These are phyloP conservation scores for Allium cepa DNA, from an alignment of 106 monocot species.

Conservation along the genomic window DNA sequence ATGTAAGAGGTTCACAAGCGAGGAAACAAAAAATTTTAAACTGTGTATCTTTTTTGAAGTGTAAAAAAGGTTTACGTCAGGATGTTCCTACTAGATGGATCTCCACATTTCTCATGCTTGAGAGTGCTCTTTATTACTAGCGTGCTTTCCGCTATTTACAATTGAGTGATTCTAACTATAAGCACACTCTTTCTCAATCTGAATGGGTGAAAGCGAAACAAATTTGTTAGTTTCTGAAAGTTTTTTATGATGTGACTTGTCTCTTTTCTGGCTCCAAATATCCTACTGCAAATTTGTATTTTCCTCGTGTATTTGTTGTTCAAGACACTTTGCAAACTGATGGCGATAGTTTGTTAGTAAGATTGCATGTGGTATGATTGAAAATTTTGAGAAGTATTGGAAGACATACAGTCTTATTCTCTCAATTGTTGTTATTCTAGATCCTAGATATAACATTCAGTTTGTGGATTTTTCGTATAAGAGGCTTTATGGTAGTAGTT, in stretches of 20 bases:
- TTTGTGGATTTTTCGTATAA: conserved; percentile 13
- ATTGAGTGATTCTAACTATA: conserved; percentile 12
- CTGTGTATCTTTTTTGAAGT: conserved; percentile 3
- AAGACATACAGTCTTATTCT: neutral
- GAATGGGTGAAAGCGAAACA: conserved; percentile 10
- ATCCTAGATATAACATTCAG: conserved; percentile 13
- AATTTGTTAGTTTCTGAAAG: neutral
- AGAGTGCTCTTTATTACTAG: conserved; percentile 9
- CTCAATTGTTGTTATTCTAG: conserved; percentile 4
- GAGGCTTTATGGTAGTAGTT: conserved; percentile 7
- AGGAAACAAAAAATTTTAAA: conserved; percentile 6
- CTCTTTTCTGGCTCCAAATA: conserved; percentile 5
- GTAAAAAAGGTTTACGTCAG: conserved; percentile 8
- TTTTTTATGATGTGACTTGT: conserved; percentile 9
- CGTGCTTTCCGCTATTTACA: conserved; percentile 3
- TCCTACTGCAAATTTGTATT: conserved; percentile 15
- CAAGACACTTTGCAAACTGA: neutral
- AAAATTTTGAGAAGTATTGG: conserved; percentile 13
- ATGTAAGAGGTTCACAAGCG: conserved; percentile 9
- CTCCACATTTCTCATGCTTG: conserved; percentile 13
- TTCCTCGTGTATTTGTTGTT: conserved; percentile 7
- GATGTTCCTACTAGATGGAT: conserved; percentile 16
- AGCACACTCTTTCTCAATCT: neutral
- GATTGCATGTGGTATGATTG: neutral
- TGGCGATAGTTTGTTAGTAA: conserved; percentile 6